Evolutionary conservation across 2,329 filamentous ascomycete genomes (phyloP), one percentile per base, ranked within the genome.

Genomic region (Huntiella abstrusa): DNA sequence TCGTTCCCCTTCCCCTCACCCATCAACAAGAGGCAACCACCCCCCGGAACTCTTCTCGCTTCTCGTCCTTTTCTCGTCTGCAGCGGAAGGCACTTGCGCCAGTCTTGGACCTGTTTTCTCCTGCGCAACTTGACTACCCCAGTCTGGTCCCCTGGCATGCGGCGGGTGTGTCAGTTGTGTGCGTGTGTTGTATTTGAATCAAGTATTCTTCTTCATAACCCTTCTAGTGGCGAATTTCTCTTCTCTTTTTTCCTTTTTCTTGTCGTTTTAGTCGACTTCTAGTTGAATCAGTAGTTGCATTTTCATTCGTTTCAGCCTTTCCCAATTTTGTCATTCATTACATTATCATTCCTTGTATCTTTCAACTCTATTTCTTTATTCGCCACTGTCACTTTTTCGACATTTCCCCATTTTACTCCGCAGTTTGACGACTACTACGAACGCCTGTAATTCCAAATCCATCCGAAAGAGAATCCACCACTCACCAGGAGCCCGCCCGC

Each of bases 181-280:
- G 22, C 22, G 22, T 28, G 22, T 28, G 22, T 28, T 28, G 22
- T 28, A 28, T 28, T 28, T 28, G 22, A 10, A 28, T 28, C 22
- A 28, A 28, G 22, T 28, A 28, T 28, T 28, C 22, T 28, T 28
- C 22, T 12, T 13, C 40, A 42, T 28, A 35, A n/a, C 13, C 34
- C 16, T 34, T 34, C 41, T 16, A 43, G 7, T 43, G n/a, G 15
- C 12, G 10, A n/a, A 41, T 12, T 16, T 41, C 28, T 43, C 13
- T 43, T 15, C 13, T 17, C 19, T 35, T 45, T 45, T 37, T 35
- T 45, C 32, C 12, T 35, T 19, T 35, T 37, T 45, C 19, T 22
- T 41, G 16, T 16, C 22, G n/a, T 33, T 10, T 44, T 44, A 17
- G 32, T 35, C 19, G 13, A 37, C 32, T 16, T 35, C 16, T 41